A percentile compares a stretch with the other conserved stretches of the same genome.
Evolutionary conservation across 805 yeast species (phyloP).

Genomic region (Schwanniomyces polymorphus): DNA sequence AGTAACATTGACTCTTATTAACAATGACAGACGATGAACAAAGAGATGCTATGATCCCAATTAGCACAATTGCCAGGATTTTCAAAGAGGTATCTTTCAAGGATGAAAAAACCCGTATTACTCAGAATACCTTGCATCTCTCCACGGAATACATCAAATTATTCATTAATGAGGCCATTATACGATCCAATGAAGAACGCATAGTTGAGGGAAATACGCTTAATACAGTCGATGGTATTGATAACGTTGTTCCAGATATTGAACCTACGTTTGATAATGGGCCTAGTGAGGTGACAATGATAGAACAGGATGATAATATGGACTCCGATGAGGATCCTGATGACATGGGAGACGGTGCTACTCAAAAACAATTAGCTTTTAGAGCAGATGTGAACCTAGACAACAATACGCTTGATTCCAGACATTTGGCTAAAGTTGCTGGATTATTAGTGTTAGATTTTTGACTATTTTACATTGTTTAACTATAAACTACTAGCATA

Average conservation of each 20-base stretch:
- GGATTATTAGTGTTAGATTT: constrained; percentile 61
- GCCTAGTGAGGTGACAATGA: background rate
- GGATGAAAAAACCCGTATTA: constrained; percentile 45
- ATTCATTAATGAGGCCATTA: constrained; percentile 59
- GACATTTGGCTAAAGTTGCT: constrained; percentile 54
- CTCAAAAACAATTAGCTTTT: constrained; percentile 16
- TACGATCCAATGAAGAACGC: constrained; percentile 56
- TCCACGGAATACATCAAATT: constrained; percentile 55
- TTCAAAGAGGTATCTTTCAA: constrained; percentile 53
- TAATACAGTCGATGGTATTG: constrained; percentile 33
- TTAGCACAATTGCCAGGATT: constrained; percentile 46
- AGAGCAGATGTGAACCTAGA: constrained; percentile 10
- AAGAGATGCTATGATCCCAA: background rate
- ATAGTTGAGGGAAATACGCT: constrained; percentile 25
- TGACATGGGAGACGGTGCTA: constrained; percentile 14
- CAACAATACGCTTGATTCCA: constrained; percentile 46
- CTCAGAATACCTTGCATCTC: constrained; percentile 48
- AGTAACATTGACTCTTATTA: no score
- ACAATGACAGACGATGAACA: background rate
- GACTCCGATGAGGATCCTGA: constrained; percentile 17
- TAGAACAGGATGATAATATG: constrained; percentile 8
- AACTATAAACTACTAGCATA: background rate
- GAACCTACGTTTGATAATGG: constrained; percentile 8
- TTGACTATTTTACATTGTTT: constrained; percentile 14
- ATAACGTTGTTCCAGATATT: constrained; percentile 14